Evolutionary conservation across 805 yeast species (phyloP), one percentile per base, ranked within the genome.

Genomic region (Metschnikowia borealis): DNA sequence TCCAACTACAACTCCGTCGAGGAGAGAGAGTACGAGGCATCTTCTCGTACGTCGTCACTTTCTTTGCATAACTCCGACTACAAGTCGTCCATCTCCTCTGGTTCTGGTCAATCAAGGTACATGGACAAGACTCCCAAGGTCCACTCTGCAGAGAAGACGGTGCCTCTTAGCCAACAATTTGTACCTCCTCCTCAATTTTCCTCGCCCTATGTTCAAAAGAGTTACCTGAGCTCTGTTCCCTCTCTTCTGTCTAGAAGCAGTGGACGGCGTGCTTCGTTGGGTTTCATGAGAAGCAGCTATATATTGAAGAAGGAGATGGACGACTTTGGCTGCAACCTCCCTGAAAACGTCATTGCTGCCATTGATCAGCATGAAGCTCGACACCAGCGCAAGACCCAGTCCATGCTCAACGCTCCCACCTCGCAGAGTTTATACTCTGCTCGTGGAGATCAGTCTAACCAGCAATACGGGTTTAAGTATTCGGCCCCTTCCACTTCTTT

Each of bases 281-380:
- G 78, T 0, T 73, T 73, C 56, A 73, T 73, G 77, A 68, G 73
- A 60, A 63, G 70, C 46, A 68, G 74, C 37, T 73, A 68, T 56
- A 62, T 73, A 15, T 68, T 73, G 61, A 70, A 70, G 63, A 69
- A 68, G 61, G 77, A 71, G 52, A 67, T 72, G 65, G 67, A 65
- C 14, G 48, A 60, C 14, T 49, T 61, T 46, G 73, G 74, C 5
- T 64, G 48, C 53, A 67, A 67, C 51, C 48, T 50, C 15, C 67
- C 71, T 11, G 73, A 68, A 49, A 67, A 67, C 53, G 67, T 64
- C n/a, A 45, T 41, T 23, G 21, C 41, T 15, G 46, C 46, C 33
- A 44, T 44, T 23, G 40, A 44, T 18, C 46, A 44, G 6, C 46
- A 44, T 17, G 46, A 44, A 26, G 45, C 38, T 10, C 33, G 38